A percentile compares a stretch with the other conserved stretches of the same genome.
These are phyloP conservation scores for Lasiodiplodia theobromae DNA, from an alignment of 2,329 filamentous ascomycete genomes.

Conservation along the genomic window DNA sequence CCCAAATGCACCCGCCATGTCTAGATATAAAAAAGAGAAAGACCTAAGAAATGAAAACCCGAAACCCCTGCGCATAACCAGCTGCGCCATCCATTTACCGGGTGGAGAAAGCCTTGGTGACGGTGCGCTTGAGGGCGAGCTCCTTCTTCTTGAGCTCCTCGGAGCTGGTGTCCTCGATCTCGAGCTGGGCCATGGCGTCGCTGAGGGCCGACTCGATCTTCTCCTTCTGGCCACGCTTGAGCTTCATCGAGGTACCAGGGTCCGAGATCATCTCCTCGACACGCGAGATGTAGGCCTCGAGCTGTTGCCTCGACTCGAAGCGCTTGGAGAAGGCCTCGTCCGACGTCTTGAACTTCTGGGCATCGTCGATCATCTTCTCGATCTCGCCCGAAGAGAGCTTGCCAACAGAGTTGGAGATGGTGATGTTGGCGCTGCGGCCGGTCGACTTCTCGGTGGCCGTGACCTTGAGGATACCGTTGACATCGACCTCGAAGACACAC, in stretches of 20 bases:
- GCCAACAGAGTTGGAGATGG: conserved; percentile 98
- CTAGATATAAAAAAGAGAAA: conserved; percentile 27
- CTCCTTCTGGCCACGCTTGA: conserved; percentile 99
- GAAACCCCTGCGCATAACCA: conserved; percentile 16
- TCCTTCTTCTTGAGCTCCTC: conserved; percentile 99
- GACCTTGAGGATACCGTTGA: conserved; percentile 99
- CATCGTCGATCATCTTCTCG: conserved; percentile 96
- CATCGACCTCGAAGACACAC: conserved; percentile 98
- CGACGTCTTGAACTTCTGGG: conserved; percentile 97
- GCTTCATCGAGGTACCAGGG: conserved; percentile 92
- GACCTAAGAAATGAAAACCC: conserved; percentile 10
- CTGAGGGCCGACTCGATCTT: conserved; percentile 98
- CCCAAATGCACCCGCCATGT: conserved; percentile 30
- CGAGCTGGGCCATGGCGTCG: conserved; percentile 96
- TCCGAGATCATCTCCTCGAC: conserved; percentile 99
- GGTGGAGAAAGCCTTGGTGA: conserved; percentile 97
- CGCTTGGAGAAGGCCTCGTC: conserved; percentile 99
- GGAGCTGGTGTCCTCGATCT: conserved; percentile 88
- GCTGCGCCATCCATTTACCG: conserved; percentile 64
- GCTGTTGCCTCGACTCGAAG: conserved; percentile 98
- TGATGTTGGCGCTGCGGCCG: conserved; percentile 98
- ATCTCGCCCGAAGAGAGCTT: conserved; percentile 96
- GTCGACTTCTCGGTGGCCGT: conserved; percentile 99
- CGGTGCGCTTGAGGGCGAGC: conserved; percentile 93
- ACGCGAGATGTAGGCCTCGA: conserved; percentile 97